Conservation (phyloP, 208 protist genomes). For the Leishmania arabica region DNA sequence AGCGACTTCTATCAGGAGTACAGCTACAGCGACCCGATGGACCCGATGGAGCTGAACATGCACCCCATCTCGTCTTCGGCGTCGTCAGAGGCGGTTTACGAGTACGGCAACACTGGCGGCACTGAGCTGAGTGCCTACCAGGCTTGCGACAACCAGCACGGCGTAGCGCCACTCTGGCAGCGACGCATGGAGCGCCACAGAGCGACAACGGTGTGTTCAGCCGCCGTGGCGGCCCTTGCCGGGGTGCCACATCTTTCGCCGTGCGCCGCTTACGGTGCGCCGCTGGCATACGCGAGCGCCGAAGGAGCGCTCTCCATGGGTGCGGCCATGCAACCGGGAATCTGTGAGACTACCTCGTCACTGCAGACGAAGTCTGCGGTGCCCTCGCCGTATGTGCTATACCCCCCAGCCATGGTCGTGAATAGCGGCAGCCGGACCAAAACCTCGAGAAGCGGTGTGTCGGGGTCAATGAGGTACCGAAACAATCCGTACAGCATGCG, state of each 20-base stretch:
- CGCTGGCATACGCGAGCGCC: background rate
- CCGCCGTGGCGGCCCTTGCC: background rate
- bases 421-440: slow-evolving; percentile 7
- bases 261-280: background rate
- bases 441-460: background rate
- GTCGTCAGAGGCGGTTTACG: background rate
- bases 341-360: background rate
- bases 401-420: background rate
- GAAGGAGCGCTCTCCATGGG: background rate
- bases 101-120: slow-evolving; percentile 2
- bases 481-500: slow-evolving; percentile 45
- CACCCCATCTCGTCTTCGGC: background rate
- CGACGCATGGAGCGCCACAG: background rate
- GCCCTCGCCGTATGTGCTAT: background rate
- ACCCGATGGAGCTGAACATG: background rate
- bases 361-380: background rate
- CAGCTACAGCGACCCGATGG: background rate
- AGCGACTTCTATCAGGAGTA: background rate
- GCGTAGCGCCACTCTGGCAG: background rate
- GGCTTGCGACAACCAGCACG: background rate
- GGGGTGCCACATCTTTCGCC: background rate
- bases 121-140: background rate
- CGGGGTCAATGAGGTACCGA: slow-evolving; percentile 28
- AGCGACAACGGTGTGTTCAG: background rate
- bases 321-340: background rate